These are phyloP conservation scores for Neonectria magnoliae DNA, from an alignment of 2,329 filamentous ascomycete genomes.

Conservation along the genomic window DNA sequence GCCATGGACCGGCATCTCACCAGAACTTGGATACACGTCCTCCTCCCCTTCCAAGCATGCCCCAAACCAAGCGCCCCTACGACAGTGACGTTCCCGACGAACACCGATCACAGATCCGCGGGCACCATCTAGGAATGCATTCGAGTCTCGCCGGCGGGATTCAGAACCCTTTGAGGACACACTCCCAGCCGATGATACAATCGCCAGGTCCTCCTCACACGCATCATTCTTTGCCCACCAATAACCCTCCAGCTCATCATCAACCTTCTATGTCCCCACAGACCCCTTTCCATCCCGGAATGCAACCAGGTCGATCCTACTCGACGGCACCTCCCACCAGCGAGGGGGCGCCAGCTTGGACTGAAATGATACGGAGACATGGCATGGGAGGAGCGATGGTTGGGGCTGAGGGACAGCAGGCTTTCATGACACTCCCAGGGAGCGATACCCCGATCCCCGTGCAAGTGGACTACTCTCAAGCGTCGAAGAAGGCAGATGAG, in stretches of 20 bases:
- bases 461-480: slow-evolving; percentile 82
- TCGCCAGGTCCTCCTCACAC: slow-evolving; percentile 37
- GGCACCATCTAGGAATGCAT: slow-evolving; percentile 39
- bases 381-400: slow-evolving; percentile 40
- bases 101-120: slow-evolving; percentile 37
- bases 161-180: slow-evolving; percentile 46
- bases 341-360: slow-evolving; percentile 44
- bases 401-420: slow-evolving; percentile 49
- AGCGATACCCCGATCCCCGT: slow-evolving; percentile 61
- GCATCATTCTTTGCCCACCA: slow-evolving; percentile 38
- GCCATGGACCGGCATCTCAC: slow-evolving; percentile 35
- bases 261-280: slow-evolving; percentile 34
- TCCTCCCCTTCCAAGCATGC: slow-evolving; percentile 32
- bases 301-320: slow-evolving; percentile 35
- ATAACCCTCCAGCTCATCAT: slow-evolving; percentile 29
- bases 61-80: slow-evolving; percentile 48
- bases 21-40: slow-evolving; percentile 40
- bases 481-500: slow-evolving; percentile 84
- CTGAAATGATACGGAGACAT: slow-evolving; percentile 47
- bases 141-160: slow-evolving; percentile 32
- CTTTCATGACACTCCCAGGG: slow-evolving; percentile 52
- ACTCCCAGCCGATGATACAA: slow-evolving; percentile 49
- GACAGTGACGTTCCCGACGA: slow-evolving; percentile 43
- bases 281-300: slow-evolving; percentile 32
- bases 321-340: slow-evolving; percentile 31